phyloP scores from a whole-genome alignment of 805 yeast species.

The Helenozyma baotianmanensis region DNA sequence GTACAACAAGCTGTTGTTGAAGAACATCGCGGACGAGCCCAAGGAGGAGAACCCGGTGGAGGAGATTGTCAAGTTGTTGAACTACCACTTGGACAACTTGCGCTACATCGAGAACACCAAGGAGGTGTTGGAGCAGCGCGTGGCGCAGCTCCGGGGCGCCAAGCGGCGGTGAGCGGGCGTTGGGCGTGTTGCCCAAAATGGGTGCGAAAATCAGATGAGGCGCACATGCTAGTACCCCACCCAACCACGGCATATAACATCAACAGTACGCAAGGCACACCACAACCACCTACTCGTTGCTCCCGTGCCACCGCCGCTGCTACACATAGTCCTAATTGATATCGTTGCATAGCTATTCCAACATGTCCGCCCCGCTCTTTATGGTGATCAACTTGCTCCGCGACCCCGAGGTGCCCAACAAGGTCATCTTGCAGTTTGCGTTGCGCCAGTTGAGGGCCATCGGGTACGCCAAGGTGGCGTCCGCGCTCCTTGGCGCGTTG shows the following conservation, averaged over 20 bases:
- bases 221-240: too few species aligned
- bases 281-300: too few species aligned
- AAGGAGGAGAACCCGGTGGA: slow-evolving; percentile 43
- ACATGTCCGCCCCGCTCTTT: slow-evolving; percentile 27
- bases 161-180: too few species aligned
- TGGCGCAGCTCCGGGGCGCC: slow-evolving; percentile 27
- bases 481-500: slow-evolving; percentile 28
- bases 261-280: too few species aligned
- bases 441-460: slow-evolving; percentile 29
- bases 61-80: slow-evolving; percentile 75
- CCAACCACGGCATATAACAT: neutral
- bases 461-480: slow-evolving; percentile 30
- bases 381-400: slow-evolving; percentile 29
- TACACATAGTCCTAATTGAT: too few species aligned
- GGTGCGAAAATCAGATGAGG: too few species aligned
- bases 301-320: too few species aligned
- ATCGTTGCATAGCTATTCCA: too few species aligned
- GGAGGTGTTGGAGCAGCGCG: slow-evolving; percentile 58
- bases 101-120: slow-evolving; percentile 82
- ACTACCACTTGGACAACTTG: slow-evolving; percentile 84
- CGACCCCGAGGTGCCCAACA: slow-evolving; percentile 38
- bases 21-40: slow-evolving; percentile 14
- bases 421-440: slow-evolving; percentile 34
- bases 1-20: slow-evolving; percentile 57
- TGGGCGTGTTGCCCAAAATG: too few species aligned